Percentiles rank a stretch among this genome's conserved stretches.
Evolutionary conservation across 2,329 filamentous ascomycete species (phyloP).

Genomic region (Ophiostoma populinum): DNA sequence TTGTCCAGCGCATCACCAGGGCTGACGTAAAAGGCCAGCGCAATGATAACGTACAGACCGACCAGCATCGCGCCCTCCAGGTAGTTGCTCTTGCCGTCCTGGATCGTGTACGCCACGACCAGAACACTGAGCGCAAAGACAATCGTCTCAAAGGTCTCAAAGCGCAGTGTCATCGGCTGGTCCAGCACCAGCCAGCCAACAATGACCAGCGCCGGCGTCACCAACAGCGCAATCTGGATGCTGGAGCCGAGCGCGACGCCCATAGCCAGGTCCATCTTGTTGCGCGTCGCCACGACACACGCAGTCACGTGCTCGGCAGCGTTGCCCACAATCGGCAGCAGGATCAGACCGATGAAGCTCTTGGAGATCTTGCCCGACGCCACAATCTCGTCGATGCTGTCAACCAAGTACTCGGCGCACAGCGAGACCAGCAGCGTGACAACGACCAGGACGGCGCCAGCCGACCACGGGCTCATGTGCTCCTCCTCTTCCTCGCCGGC

Average conservation of each 20-base stretch:
- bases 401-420: slow-evolving; percentile 65
- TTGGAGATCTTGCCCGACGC: slow-evolving; percentile 41
- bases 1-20: slow-evolving; percentile 31
- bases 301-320: slow-evolving; percentile 71
- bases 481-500: slow-evolving; percentile 26
- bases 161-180: slow-evolving; percentile 59
- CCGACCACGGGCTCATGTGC: slow-evolving; percentile 45
- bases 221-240: slow-evolving; percentile 67
- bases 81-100: slow-evolving; percentile 73
- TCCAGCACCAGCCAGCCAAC: slow-evolving; percentile 61
- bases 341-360: slow-evolving; percentile 64
- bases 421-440: slow-evolving; percentile 58
- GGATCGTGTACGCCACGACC: slow-evolving; percentile 59
- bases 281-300: slow-evolving; percentile 58
- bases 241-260: slow-evolving; percentile 68
- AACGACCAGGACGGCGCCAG: slow-evolving; percentile 46
- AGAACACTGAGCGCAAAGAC: slow-evolving; percentile 60
- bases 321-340: slow-evolving; percentile 70
- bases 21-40: slow-evolving; percentile 40
- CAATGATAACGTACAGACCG: slow-evolving; percentile 41
- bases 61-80: slow-evolving; percentile 59
- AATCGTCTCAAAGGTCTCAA: slow-evolving; percentile 66
- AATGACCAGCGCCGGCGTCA: slow-evolving; percentile 65
- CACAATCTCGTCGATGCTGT: slow-evolving; percentile 53
- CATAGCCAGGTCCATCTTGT: slow-evolving; percentile 64